Evolutionary conservation across 2,329 filamentous ascomycete genomes (phyloP).

Genomic region (Uncinocarpus reesii): DNA sequence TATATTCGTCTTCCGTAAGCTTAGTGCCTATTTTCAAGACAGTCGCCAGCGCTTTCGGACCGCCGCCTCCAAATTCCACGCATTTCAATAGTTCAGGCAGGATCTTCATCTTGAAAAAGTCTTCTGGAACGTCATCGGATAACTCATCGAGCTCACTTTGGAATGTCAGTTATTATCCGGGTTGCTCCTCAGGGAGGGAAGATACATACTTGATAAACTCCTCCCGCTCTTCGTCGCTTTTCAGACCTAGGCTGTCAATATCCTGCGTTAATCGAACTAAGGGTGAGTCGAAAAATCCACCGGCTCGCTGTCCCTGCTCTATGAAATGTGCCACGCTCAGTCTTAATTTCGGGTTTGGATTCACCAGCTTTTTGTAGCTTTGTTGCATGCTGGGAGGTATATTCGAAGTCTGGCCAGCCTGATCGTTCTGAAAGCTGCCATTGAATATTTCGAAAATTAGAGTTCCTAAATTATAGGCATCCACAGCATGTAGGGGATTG

Average conservation of each 20-base stretch:
- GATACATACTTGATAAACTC: slow-evolving; percentile 60
- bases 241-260: slow-evolving; percentile 84
- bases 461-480: slow-evolving; percentile 77
- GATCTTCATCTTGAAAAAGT: slow-evolving; percentile 96
- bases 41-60: slow-evolving; percentile 76
- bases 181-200: background rate
- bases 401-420: slow-evolving; percentile 73
- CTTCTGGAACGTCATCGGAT: slow-evolving; percentile 89
- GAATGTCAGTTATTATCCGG: slow-evolving; percentile 18
- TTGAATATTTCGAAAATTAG: slow-evolving; percentile 89
- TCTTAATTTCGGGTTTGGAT: slow-evolving; percentile 78
- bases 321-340: slow-evolving; percentile 77
- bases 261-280: slow-evolving; percentile 87
- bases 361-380: slow-evolving; percentile 80
- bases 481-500: slow-evolving; percentile 67
- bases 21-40: slow-evolving; percentile 88
- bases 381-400: slow-evolving; percentile 82
- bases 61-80: slow-evolving; percentile 94
- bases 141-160: slow-evolving; percentile 65
- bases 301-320: slow-evolving; percentile 71
- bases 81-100: slow-evolving; percentile 93
- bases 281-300: slow-evolving; percentile 85
- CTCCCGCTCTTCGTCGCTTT: slow-evolving; percentile 72
- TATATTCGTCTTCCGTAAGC: slow-evolving; percentile 80
- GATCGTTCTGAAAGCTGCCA: slow-evolving; percentile 64